Evolutionary conservation across 2,329 filamentous ascomycete species (phyloP), one percentile per base, ranked within the genome.

Genomic region (Pseudocercospora vitis): DNA sequence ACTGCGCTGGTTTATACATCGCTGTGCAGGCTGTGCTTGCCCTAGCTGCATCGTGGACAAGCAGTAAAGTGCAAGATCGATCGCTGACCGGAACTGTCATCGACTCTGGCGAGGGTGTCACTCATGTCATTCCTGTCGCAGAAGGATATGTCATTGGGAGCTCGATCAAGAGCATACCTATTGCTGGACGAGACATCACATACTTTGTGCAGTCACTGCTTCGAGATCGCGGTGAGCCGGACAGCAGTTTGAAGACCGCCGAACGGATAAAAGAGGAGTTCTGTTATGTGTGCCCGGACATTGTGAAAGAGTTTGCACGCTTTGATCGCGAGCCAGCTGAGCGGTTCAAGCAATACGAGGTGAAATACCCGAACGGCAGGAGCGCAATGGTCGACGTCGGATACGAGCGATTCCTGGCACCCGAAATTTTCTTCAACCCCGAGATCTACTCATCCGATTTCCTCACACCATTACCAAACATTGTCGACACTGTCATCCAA

Each of bases 381-480:
- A 85, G 88, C 64, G 86, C 92, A 18, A 82, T 79, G 1, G 90
- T 99, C 42, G 95, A 99, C 67, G 89, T 99, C 49, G 94, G 94
- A 49, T 99, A 97, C 76, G 94, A 99, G 74, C 88, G 94, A 28
- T 99, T 99, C 81, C 81, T 99, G 56, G 94, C 94, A 2, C 95
- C 95, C 19, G 94, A 99, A 74, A 99, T 99, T 70, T 99, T 99
- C 77, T 99, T 99, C 84, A 99, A 99, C 76, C 94, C 94, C 24
- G 94, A 99, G 77, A 99, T 99, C 68, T 97, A 97, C 81, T 96
- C 90, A 58, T 97, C 92, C 63, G 94, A 99, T 71, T 99, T 99
- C 79, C 78, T 99, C 62, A 99, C 94, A 9, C 94, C 94, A 11
- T 82, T 99, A 7, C 94, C 94, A 19, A 88, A 83, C 47, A 94